Percentiles rank a stretch among this genome's conserved stretches.
phyloP scores from a whole-genome alignment of 306 rosid species.

The Geum urbanum region DNA sequence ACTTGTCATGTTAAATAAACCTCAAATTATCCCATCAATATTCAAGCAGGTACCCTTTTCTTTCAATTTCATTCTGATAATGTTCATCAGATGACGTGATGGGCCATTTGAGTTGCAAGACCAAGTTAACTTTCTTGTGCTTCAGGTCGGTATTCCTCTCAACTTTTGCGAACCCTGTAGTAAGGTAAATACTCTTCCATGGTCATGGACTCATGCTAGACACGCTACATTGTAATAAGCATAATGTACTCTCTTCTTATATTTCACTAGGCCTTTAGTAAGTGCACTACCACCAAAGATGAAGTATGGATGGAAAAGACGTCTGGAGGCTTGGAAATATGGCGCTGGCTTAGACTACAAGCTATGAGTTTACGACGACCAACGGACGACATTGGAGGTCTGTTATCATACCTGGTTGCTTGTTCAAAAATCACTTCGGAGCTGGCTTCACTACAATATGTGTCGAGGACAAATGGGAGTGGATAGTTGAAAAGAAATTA shows the following conservation, averaged over 20 bases:
- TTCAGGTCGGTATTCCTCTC: constrained; percentile 82
- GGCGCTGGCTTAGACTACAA: constrained; percentile 94
- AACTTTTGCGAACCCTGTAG: constrained; percentile 61
- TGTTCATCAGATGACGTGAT: neutral
- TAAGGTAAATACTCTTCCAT: constrained; percentile 45
- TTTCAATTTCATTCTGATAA: too few species aligned
- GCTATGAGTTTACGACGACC: constrained; percentile 34
- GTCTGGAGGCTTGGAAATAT: constrained; percentile 89
- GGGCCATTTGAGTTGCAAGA: constrained; percentile 1
- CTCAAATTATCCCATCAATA: constrained; percentile 85
- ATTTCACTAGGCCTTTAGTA: constrained; percentile 52
- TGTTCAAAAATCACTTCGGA: neutral
- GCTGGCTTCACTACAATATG: neutral
- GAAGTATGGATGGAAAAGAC: constrained; percentile 66
- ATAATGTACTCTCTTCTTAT: constrained; percentile 15
- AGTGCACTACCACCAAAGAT: constrained; percentile 48
- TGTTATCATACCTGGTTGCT: neutral
- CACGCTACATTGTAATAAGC: neutral
- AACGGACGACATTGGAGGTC: neutral
- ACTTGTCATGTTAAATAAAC: constrained; percentile 75
- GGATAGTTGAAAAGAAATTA: too few species aligned
- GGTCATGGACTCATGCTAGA: neutral
- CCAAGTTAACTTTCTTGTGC: neutral
- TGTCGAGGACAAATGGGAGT: neutral
- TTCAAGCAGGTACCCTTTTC: constrained; percentile 61